Conservation (phyloP, 306 rosid genomes). For the Lupinus albus region DNA sequence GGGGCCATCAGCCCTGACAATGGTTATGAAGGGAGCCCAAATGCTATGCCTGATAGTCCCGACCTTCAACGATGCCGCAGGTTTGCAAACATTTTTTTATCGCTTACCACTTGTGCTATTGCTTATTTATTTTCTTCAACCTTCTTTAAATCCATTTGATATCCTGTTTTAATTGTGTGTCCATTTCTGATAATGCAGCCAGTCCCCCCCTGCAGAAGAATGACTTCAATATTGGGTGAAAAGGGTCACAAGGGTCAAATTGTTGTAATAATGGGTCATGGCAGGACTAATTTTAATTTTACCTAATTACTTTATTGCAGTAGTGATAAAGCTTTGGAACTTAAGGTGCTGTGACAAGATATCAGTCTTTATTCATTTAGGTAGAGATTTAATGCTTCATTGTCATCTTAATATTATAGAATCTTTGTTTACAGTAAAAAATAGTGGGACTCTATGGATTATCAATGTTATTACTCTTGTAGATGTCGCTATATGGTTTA, state of each 20-base stretch:
- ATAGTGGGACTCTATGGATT: slow-evolving; percentile 21
- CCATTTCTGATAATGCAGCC: slow-evolving; percentile 53
- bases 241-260: slow-evolving; percentile 20
- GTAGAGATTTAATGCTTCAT: slow-evolving; percentile 30
- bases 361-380: slow-evolving; percentile 37
- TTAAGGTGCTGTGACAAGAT: slow-evolving; percentile 35
- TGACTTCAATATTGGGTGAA: slow-evolving; percentile 46
- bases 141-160: background rate
- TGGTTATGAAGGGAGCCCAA: slow-evolving; percentile 61
- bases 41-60: slow-evolving; percentile 71
- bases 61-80: slow-evolving; percentile 71
- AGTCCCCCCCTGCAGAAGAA: slow-evolving; percentile 77
- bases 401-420: slow-evolving; percentile 33
- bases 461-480: background rate
- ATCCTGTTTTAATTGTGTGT: background rate
- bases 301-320: slow-evolving; percentile 19
- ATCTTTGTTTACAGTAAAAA: slow-evolving; percentile 34
- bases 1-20: slow-evolving; percentile 54
- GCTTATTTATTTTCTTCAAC: slow-evolving; percentile 5
- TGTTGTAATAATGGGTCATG: slow-evolving; percentile 32
- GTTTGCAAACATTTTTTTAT: slow-evolving; percentile 44
- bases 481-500: too few relatives aligned
- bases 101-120: background rate
- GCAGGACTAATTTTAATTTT: slow-evolving; percentile 40
- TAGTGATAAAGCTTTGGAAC: slow-evolving; percentile 36